These are phyloP conservation scores for Tilletia caries DNA, from an alignment of 1,284 basidiomycete genomes.

Conservation along the genomic window DNA sequence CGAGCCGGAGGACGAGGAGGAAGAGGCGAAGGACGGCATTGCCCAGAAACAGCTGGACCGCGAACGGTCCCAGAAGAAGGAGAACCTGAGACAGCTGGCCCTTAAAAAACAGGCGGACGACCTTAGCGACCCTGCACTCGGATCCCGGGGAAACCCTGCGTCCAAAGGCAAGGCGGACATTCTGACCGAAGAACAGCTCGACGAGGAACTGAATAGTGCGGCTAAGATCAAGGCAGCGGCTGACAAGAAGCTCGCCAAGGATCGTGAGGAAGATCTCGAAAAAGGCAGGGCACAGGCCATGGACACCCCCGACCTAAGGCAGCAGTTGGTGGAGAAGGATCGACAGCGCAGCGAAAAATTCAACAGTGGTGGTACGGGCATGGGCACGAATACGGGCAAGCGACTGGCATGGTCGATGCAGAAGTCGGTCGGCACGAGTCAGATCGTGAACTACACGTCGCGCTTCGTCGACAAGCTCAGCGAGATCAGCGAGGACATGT, in stretches of 20 bases:
- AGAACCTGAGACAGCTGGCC: too few species aligned
- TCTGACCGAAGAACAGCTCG: neutral
- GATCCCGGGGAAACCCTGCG: too few species aligned
- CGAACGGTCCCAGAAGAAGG: too few species aligned
- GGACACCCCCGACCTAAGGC: neutral
- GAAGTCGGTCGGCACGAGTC: constrained; percentile 11
- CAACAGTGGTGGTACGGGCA: too few species aligned
- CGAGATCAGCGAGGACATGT: constrained; percentile 13
- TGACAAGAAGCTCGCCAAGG: neutral
- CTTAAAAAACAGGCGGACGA: too few species aligned
- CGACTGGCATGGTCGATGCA: constrained; percentile 11
- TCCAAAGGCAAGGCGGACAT: too few species aligned
- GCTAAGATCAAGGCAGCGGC: neutral
- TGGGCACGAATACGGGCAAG: too few species aligned
- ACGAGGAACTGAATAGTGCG: neutral
- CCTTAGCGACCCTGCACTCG: too few species aligned
- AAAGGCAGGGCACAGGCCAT: neutral
- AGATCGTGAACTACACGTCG: constrained; percentile 13
- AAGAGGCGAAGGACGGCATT: too few species aligned
- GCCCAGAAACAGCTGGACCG: too few species aligned
- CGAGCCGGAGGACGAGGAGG: too few species aligned
- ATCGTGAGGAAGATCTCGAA: neutral
- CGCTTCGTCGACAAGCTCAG: constrained; percentile 14
- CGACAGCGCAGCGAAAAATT: too few species aligned
- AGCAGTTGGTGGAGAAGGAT: neutral